Base-by-base conservation (phyloP, 2,329 filamentous ascomycete species). In the Trichoderma endophyticum region DNA sequence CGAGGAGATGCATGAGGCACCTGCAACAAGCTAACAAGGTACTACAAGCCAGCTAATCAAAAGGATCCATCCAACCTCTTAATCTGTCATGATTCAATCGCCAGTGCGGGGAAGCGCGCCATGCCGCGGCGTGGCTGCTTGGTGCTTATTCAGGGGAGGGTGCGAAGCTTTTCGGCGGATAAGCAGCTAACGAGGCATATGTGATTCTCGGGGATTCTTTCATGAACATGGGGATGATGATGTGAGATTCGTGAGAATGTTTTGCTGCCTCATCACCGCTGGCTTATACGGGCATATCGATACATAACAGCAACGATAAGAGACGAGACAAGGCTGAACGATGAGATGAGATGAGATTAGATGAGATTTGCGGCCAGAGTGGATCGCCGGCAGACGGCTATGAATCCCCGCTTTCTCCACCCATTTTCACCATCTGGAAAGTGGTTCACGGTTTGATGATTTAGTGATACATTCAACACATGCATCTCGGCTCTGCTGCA, bases 351-450 rank as follows among this genome's bases (percentile, higher is more conserved):
- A n/a, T 11, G 26, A 30, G 18, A 36, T 26, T 6, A 43, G 32
- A 43, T 39, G 65, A 61, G 66, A 69, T 69, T 32, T 26, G 57
- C 28, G 34, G 21, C 15, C 28, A 4, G 28, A 69, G 66, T 69
- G 66, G 66, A 51, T 34, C 66, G 28, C 36, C 66, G 56, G 56
- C 24, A 69, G 36, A 51, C 56, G n/a, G n/a, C 34, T 8, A 9
- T n/a, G 26, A 14, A 34, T 61, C 66, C 66, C 66, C 66, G 66
- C 66, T 69, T 69, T 69, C 66, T 69, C 66, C 66, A 69, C 66
- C 28, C 24, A 6, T n/a, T 18, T 59, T 24, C 9, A n/a, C 21
- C 30, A 21, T 21, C 56, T 59, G 15, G 9, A 34, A 51, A 51
- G 43, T 51, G 43, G 43, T 51, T 21, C 43, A 54, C 48, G 21